Conservation (phyloP, 2,329 filamentous ascomycete genomes). For the Lasiodiplodia citricola region DNA sequence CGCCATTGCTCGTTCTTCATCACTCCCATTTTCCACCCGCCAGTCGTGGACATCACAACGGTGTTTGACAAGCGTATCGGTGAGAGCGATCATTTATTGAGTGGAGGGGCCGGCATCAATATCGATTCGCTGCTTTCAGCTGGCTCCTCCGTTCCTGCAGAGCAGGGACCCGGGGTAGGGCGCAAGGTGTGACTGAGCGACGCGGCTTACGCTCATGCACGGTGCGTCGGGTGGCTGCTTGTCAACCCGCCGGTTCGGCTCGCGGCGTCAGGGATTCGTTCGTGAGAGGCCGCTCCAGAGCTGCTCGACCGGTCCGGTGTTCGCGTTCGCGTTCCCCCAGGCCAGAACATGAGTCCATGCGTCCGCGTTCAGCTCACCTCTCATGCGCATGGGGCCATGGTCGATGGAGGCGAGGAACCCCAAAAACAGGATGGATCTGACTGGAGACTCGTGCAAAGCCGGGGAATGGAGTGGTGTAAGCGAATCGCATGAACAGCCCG, state of each 20-base stretch:
- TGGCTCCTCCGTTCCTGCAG: slow-evolving; percentile 14
- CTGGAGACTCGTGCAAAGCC: neutral
- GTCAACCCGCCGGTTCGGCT: slow-evolving; percentile 21
- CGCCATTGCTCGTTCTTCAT: neutral
- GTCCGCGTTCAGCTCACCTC: neutral
- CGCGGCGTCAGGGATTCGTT: neutral
- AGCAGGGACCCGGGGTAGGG: neutral
- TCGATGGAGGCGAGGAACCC: too few relatives aligned
- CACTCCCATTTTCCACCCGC: neutral
- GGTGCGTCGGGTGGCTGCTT: slow-evolving; percentile 11
- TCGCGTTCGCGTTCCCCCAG: neutral
- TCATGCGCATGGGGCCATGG: neutral
- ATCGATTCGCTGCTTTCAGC: slow-evolving; percentile 16
- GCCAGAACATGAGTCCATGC: neutral
- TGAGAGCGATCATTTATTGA: slow-evolving; percentile 1
- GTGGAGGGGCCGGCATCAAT: neutral
- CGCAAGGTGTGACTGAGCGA: neutral
- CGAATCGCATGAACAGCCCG: neutral
- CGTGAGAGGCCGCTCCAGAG: neutral
- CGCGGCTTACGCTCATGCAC: neutral
- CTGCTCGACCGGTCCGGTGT: neutral
- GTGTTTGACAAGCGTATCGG: neutral
- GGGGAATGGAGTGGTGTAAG: neutral
- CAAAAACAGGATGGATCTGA: neutral
- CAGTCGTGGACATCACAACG: neutral